A percentile compares a stretch with the other conserved stretches of the same genome.
Conservation (phyloP, 768 basidiomycete genomes). For the Hygrocybe punicea region DNA sequence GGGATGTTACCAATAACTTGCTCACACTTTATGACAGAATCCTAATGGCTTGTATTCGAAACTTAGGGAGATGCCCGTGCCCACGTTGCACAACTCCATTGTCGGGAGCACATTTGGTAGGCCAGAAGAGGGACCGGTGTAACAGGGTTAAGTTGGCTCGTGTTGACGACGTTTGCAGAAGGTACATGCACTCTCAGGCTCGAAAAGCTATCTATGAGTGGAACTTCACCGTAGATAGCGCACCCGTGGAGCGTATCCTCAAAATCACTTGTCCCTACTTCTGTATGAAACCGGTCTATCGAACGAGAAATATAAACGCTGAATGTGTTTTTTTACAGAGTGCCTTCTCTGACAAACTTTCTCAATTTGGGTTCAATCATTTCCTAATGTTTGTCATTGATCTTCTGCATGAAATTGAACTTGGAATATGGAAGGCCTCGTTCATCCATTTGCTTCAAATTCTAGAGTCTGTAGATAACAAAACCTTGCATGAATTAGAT, state of each 20-base stretch:
- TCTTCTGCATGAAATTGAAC: too few relatives aligned
- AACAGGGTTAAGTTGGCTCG: neutral
- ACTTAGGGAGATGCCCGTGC: constrained; percentile 18
- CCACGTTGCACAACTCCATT: constrained; percentile 23
- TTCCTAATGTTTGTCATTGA: constrained; percentile 6
- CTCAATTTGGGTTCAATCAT: neutral
- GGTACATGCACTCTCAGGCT: neutral
- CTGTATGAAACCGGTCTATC: neutral
- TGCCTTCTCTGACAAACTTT: neutral
- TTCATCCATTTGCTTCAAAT: constrained; percentile 4
- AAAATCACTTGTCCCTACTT: constrained; percentile 4
- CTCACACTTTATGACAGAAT: neutral
- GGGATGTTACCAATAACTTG: neutral
- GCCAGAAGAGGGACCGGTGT: constrained; percentile 8
- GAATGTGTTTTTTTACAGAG: neutral
- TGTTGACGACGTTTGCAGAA: constrained; percentile 4
- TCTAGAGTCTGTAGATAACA: neutral
- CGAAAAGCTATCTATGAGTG: constrained; percentile 1
- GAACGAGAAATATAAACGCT: neutral
- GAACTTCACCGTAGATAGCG: neutral
- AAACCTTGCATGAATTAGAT: constrained; percentile 19
- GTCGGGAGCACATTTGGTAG: constrained; percentile 22
- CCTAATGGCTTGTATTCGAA: neutral
- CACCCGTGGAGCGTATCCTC: neutral
- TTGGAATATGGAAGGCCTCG: constrained; percentile 1